These are phyloP conservation scores for Epichloe gansuensis DNA, from an alignment of 2,329 filamentous ascomycete species.

Conservation along the genomic window DNA sequence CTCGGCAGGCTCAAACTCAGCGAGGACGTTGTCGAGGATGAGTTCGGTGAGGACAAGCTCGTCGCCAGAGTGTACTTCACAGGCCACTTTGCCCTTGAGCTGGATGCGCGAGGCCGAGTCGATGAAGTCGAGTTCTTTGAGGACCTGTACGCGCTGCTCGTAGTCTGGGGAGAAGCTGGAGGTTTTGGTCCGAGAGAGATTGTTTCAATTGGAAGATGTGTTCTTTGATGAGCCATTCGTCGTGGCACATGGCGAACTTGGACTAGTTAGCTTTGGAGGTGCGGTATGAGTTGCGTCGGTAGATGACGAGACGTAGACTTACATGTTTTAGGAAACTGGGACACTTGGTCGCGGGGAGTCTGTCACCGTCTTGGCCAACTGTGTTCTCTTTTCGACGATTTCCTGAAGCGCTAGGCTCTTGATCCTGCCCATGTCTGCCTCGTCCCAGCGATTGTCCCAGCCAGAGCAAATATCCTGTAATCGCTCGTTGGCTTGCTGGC, in stretches of 20 bases:
- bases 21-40: slow-evolving; percentile 91
- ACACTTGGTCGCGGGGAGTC: slow-evolving; percentile 57
- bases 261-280: slow-evolving; percentile 6
- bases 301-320: slow-evolving; percentile 22
- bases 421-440: slow-evolving; percentile 70
- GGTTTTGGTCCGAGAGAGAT: slow-evolving; percentile 88
- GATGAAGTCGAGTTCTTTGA: slow-evolving; percentile 86
- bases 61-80: slow-evolving; percentile 94
- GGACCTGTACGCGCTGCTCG: slow-evolving; percentile 82
- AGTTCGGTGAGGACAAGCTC: slow-evolving; percentile 93
- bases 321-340: slow-evolving; percentile 78
- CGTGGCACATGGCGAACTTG: slow-evolving; percentile 90
- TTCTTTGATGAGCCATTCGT: slow-evolving; percentile 92
- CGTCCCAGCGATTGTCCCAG: slow-evolving; percentile 73
- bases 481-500: slow-evolving; percentile 49
- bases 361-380: slow-evolving; percentile 51
- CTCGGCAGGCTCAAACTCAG: slow-evolving; percentile 89
- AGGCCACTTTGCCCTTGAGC: slow-evolving; percentile 95
- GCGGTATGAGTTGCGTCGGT: background rate
- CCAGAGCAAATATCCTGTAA: slow-evolving; percentile 56
- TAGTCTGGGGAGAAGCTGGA: slow-evolving; percentile 95
- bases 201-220: slow-evolving; percentile 81
- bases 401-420: slow-evolving; percentile 75
- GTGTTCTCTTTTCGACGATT: slow-evolving; percentile 57
- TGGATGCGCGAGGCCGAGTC: slow-evolving; percentile 79